These are phyloP conservation scores for Erucastrum elatum DNA, from an alignment of 345 rosid species.

Conservation along the genomic window DNA sequence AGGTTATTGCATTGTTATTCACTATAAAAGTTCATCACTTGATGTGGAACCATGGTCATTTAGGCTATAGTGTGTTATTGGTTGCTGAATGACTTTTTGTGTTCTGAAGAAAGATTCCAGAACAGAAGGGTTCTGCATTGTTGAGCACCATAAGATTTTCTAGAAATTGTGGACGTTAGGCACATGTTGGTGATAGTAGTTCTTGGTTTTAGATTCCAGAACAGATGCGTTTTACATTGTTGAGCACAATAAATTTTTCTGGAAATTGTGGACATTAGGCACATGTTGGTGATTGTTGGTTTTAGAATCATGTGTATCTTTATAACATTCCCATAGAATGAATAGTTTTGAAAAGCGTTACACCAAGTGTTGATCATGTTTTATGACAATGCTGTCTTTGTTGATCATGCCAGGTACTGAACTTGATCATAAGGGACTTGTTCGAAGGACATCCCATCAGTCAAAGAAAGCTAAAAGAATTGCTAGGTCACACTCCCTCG, in stretches of 20 bases:
- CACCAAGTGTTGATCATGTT: background rate
- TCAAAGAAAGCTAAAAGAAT: conserved; percentile 89
- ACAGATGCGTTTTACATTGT: background rate
- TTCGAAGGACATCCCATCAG: conserved; percentile 96
- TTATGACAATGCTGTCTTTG: background rate
- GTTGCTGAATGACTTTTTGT: conserved; percentile 1
- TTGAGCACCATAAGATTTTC: background rate
- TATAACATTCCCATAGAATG: background rate
- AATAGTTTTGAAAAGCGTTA: background rate
- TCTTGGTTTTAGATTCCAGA: background rate
- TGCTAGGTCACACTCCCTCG: conserved; percentile 88
- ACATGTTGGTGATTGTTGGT: background rate
- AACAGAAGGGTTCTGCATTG: background rate
- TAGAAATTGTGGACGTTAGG: background rate
- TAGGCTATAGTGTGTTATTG: conserved; percentile 4
- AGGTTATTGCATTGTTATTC: background rate
- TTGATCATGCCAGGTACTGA: conserved; percentile 59
- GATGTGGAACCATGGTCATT: conserved; percentile 1
- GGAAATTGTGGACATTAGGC: background rate
- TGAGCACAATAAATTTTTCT: background rate
- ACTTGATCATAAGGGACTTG: conserved; percentile 82
- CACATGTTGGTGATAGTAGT: background rate
- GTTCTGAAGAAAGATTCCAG: background rate
- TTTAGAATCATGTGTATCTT: background rate
- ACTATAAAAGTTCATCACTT: background rate